A percentile compares a stretch with the other conserved stretches of the same genome.
These are phyloP conservation scores for Pseudocercospora vitis DNA, from an alignment of 2,329 filamentous ascomycete genomes.

Conservation along the genomic window DNA sequence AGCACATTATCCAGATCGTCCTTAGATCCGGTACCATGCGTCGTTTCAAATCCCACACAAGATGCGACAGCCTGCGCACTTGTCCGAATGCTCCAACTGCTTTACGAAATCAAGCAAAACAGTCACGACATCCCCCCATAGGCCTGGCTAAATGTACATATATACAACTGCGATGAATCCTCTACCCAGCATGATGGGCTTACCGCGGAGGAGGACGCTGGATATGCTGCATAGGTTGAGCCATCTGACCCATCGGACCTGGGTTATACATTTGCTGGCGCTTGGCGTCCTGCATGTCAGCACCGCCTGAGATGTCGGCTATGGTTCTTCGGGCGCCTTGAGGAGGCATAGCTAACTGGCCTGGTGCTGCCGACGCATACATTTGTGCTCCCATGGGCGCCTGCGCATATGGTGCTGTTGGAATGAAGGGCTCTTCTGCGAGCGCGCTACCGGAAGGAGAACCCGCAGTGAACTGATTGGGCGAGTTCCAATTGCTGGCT, in stretches of 20 bases:
- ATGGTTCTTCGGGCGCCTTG: conserved; percentile 56
- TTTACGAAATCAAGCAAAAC: not conserved
- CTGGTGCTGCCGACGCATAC: conserved; percentile 43
- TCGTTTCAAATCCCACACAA: not conserved
- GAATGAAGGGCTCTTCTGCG: conserved; percentile 48
- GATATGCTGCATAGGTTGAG: conserved; percentile 22
- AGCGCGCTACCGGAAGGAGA: conserved; percentile 53
- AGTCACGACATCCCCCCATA: not conserved
- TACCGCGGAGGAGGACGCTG: conserved; percentile 25
- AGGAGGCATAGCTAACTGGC: conserved; percentile 39
- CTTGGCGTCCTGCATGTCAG: conserved; percentile 54
- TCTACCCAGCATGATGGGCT: not conserved
- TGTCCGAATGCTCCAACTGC: not conserved
- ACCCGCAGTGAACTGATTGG: conserved; percentile 58
- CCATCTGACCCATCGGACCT: conserved; percentile 47
- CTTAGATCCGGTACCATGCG: conserved; percentile 2
- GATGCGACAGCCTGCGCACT: not conserved
- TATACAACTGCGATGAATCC: conserved; percentile 20
- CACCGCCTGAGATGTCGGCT: conserved; percentile 60
- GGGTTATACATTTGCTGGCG: conserved; percentile 58
- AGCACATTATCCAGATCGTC: conserved; percentile 5
- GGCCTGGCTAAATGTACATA: conserved; percentile 23
- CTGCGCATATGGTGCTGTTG: conserved; percentile 46
- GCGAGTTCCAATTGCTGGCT: conserved; percentile 64
- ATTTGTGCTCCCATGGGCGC: conserved; percentile 26